These are phyloP conservation scores for Solioccasus polychromus DNA, from an alignment of 768 basidiomycete genomes.

Conservation along the genomic window DNA sequence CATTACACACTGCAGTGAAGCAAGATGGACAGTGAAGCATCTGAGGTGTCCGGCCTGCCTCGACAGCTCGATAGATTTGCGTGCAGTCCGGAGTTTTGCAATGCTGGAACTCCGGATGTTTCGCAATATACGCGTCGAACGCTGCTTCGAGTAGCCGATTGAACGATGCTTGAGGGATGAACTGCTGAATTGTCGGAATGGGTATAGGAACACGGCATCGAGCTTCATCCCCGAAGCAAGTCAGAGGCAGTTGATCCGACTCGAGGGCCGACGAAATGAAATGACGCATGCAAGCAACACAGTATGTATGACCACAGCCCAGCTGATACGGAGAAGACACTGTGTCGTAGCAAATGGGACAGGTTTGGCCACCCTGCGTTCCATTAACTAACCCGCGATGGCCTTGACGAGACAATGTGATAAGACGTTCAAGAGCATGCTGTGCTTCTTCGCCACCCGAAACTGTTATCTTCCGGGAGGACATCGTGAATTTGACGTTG, in stretches of 20 bases:
- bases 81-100: conserved; percentile 79
- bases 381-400: not conserved
- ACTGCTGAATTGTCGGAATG: conserved; percentile 45
- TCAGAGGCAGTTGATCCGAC: conserved; percentile 59
- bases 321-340: conserved; percentile 45
- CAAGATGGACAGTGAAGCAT: conserved; percentile 66
- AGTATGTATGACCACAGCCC: conserved; percentile 66
- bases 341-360: conserved; percentile 54
- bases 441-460: conserved; percentile 57
- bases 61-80: conserved; percentile 62
- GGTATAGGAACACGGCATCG: conserved; percentile 55
- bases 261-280: conserved; percentile 58
- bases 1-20: conserved; percentile 59
- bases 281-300: conserved; percentile 53
- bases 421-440: conserved; percentile 42
- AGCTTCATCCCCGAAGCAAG: conserved; percentile 64
- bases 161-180: conserved; percentile 53
- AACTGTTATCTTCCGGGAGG: conserved; percentile 43
- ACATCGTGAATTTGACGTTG: conserved; percentile 45
- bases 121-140: conserved; percentile 54
- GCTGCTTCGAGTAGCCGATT: conserved; percentile 54
- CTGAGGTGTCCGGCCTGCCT: conserved; percentile 34
- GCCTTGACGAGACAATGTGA: conserved; percentile 39
- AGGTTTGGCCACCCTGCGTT: conserved; percentile 24
- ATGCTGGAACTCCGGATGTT: conserved; percentile 61